Conservation (phyloP, 2,329 filamentous ascomycete genomes). For the Fusarium solani-melongenae region DNA sequence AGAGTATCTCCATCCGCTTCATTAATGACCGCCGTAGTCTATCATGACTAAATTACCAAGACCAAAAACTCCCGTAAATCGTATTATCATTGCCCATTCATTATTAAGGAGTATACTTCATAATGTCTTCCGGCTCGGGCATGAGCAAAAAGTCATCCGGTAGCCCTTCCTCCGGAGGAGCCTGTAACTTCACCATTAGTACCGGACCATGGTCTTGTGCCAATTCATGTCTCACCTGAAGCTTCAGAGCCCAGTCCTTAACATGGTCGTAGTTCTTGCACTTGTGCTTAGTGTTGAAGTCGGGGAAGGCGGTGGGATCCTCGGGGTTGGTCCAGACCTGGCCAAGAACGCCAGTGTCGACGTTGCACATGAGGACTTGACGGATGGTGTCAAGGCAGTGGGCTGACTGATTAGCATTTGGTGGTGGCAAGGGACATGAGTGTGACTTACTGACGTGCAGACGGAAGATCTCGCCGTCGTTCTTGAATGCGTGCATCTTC, state of each 20-base stretch:
- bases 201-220: neutral
- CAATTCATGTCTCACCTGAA: conserved; percentile 53
- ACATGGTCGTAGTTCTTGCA: conserved; percentile 69
- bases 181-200: conserved; percentile 22
- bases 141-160: conserved; percentile 29
- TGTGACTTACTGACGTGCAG: conserved; percentile 65
- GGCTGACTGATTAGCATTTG: conserved; percentile 13
- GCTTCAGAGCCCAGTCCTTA: conserved; percentile 62
- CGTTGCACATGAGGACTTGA: conserved; percentile 72
- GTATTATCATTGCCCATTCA: fast-evolving
- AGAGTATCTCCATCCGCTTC: neutral
- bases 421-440: fast-evolving
- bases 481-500: conserved; percentile 64
- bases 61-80: neutral
- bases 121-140: conserved; percentile 17
- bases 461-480: conserved; percentile 64
- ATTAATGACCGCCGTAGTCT: neutral
- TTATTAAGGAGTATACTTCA: conserved; percentile 26
- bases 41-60: neutral
- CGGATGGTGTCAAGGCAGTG: conserved; percentile 72
- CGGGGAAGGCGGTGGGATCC: conserved; percentile 63
- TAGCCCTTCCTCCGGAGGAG: conserved; percentile 27
- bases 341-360: conserved; percentile 69
- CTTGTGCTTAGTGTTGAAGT: conserved; percentile 70
- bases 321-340: conserved; percentile 67